Conservation (phyloP, 176 grass and related monocot genomes). For the Pontederia crassipes region DNA sequence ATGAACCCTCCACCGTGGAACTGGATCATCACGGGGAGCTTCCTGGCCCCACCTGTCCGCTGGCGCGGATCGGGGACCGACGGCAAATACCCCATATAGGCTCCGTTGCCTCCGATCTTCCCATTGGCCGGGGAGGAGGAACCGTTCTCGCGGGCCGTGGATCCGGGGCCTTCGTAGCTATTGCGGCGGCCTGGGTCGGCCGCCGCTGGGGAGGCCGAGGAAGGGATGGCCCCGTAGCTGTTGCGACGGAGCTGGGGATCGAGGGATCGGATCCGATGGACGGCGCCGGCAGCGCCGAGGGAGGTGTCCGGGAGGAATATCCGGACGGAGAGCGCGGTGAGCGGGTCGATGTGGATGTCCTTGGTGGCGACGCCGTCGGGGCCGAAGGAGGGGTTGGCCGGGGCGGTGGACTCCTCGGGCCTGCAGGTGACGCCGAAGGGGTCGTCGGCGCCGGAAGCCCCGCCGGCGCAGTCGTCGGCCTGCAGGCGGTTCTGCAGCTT, state of each 20-base stretch:
- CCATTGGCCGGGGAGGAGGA: no score
- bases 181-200: slow-evolving; percentile 27
- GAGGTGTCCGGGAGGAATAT: slow-evolving; percentile 44
- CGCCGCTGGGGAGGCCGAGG: neutral
- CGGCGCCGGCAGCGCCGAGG: neutral
- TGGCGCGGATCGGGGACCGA: neutral
- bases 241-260: slow-evolving; percentile 28
- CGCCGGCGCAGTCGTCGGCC: neutral
- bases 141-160: neutral
- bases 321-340: slow-evolving; percentile 58
- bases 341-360: slow-evolving; percentile 63
- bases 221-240: slow-evolving; percentile 27
- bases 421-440: slow-evolving; percentile 59
- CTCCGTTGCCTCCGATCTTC: neutral
- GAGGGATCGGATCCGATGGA: neutral
- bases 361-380: slow-evolving; percentile 63
- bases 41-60: slow-evolving; percentile 19
- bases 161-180: slow-evolving; percentile 23
- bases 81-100: slow-evolving; percentile 61
- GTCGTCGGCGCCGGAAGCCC: neutral
- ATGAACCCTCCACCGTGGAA: slow-evolving; percentile 78
- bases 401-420: slow-evolving; percentile 33
- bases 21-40: slow-evolving; percentile 64
- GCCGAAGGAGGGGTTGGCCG: slow-evolving; percentile 52
- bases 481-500: slow-evolving; percentile 38